Conservation (phyloP, 345 rosid species). For the Dimocarpus longan region DNA sequence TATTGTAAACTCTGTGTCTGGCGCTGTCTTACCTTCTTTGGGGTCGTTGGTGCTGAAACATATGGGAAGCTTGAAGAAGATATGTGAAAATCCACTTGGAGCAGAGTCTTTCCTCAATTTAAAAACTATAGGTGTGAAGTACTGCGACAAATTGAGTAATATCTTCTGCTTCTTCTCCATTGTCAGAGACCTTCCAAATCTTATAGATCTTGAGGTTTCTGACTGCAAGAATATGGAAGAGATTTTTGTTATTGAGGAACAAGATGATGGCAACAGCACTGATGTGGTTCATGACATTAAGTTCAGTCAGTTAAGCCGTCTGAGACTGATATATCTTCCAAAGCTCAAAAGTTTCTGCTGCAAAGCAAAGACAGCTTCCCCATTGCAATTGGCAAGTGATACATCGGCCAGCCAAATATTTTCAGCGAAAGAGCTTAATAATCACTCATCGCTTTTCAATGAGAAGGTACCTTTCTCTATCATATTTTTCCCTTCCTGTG, state of each 20-base stretch:
- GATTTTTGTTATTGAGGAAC: not conserved
- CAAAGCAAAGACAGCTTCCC: not conserved
- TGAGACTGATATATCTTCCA: not conserved
- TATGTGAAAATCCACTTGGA: not conserved
- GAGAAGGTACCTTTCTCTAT: not conserved
- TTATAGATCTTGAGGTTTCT: not conserved
- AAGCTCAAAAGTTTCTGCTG: not conserved
- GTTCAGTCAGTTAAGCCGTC: not conserved
- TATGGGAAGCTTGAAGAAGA: constrained; percentile 7
- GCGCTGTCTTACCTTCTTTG: not conserved
- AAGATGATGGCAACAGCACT: not conserved
- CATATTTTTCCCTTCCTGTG: not conserved
- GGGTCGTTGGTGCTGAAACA: not conserved
- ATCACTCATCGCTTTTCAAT: not conserved
- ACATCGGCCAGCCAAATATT: no score
- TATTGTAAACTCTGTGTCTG: not conserved
- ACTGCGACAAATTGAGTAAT: not conserved
- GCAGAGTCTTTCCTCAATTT: not conserved
- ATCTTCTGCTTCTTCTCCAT: not conserved
- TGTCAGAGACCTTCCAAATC: not conserved
- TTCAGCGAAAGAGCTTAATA: no score
- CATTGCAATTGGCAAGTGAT: no score
- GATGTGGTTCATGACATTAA: not conserved
- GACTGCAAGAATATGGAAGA: constrained; percentile 25
- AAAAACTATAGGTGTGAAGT: not conserved